Evolutionary conservation across 176 grass and related monocot species (phyloP), one percentile per base, ranked within the genome.

Genomic region (Alloteropsis semialata): DNA sequence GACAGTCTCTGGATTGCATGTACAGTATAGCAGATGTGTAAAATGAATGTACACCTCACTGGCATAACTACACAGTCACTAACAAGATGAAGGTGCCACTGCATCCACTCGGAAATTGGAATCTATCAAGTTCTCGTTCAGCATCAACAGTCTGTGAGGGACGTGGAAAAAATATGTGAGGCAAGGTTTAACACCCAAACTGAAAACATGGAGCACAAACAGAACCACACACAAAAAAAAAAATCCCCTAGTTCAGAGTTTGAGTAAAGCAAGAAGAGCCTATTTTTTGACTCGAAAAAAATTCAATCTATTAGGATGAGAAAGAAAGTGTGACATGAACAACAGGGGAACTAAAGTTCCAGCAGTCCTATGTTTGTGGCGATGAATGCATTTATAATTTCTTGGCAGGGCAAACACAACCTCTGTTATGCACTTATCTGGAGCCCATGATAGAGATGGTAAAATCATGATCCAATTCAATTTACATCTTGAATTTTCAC

Each of bases 31-130:
- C 28, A 64, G 28, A 79, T 55, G 82, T 27, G 19, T 51, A 76
- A 36, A 58, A 33, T 27, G 56, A 65, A 82, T 86, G 65, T 85
- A 72, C 72, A 77, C 38, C 65, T 82, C 50, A 79, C 21, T 61
- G 8, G 4, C 34, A 76, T 46, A 86, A 53, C 25, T 45, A 74
- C 27, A 74, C 18, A 65, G 33, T 58, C 64, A 78, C 64, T 83
- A 28, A 46, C 50, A 69, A 74, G 58, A 74, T 42, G 70, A n/a
- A n/a, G n/a, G 39, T 74, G 37, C 55, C 36, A 6, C 6, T 53
- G 41, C 43, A 55, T 70, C 53, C 5, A n/a, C 13, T 53, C 4
- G 33, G 32, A 46, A 65, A 67, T 62, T 44, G 61, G 15, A 53
- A 59, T 34, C 27, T 54, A 53, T 30, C 25, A 77, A 46, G 27